These are phyloP conservation scores for Mycena metata DNA, from an alignment of 768 basidiomycete genomes.

Conservation along the genomic window DNA sequence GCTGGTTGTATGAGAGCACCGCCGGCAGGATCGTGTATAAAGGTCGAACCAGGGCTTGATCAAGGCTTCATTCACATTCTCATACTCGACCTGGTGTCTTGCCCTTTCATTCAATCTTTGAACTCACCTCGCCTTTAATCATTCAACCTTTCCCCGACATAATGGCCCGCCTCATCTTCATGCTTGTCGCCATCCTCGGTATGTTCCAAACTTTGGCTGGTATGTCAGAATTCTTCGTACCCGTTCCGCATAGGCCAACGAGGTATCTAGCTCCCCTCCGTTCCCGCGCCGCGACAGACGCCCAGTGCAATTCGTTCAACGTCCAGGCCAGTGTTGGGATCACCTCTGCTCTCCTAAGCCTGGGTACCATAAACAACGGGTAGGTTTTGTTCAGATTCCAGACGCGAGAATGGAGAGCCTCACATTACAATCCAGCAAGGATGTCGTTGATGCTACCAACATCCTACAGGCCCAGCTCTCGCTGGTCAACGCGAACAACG, in stretches of 20 bases:
- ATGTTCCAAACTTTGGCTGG: constrained; percentile 24
- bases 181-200: background rate
- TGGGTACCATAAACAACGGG: constrained; percentile 23
- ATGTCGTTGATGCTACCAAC: no score
- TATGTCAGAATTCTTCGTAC: background rate
- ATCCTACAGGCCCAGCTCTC: no score
- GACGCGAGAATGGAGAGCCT: no score
- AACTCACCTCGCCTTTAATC: background rate
- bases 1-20: no score
- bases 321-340: background rate
- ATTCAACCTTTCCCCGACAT: background rate
- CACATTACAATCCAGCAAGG: no score
- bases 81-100: constrained; percentile 11
- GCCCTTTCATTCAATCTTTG: background rate
- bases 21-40: no score
- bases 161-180: constrained; percentile 17
- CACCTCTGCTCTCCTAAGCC: background rate
- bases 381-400: no score
- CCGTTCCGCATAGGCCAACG: no score
- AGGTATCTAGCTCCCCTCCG: constrained; percentile 16
- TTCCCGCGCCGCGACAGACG: background rate
- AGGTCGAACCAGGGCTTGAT: background rate
- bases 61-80: constrained; percentile 7
- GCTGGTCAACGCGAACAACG: no score
- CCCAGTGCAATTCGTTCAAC: background rate